Percentiles rank a stretch among this genome's conserved stretches.
phyloP scores from a whole-genome alignment of 768 basidiomycete genomes.

The Termitomyces sp. region DNA sequence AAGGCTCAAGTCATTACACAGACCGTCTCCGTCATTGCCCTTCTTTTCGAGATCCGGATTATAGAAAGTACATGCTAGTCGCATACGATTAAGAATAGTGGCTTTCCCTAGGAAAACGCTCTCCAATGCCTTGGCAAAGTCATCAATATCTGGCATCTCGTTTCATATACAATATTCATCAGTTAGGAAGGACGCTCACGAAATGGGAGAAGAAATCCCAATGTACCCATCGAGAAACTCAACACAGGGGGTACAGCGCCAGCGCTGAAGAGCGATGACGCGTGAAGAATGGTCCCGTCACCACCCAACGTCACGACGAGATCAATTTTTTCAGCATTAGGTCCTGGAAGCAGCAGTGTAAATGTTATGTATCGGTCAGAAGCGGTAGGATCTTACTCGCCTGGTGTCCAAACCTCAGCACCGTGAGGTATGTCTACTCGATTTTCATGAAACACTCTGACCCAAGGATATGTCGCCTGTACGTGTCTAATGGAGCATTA shows the following conservation, averaged over 20 bases:
- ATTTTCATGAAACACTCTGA: conserved; percentile 67
- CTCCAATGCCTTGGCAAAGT: conserved; percentile 77
- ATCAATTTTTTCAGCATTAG: conserved; percentile 65
- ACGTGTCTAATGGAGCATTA: conserved; percentile 47
- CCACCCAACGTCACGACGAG: conserved; percentile 91
- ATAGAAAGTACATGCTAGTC: conserved; percentile 79
- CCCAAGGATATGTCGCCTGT: conserved; percentile 53
- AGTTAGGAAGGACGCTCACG: conserved; percentile 51
- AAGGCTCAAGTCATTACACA: conserved; percentile 16
- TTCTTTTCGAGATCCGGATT: conserved; percentile 58
- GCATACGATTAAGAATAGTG: conserved; percentile 86
- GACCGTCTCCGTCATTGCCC: conserved; percentile 58
- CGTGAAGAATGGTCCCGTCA: conserved; percentile 93
- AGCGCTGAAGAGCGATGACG: conserved; percentile 84
- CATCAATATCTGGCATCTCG: conserved; percentile 71
- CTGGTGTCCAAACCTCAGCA: conserved; percentile 64
- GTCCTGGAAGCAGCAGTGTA: conserved; percentile 28
- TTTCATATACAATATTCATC: conserved; percentile 3
- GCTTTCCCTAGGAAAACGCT: conserved; percentile 79
- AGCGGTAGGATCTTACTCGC: conserved; percentile 30
- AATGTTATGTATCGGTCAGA: not conserved
- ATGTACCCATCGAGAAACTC: conserved; percentile 90
- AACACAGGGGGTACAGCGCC: conserved; percentile 93
- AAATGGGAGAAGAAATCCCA: conserved; percentile 92
- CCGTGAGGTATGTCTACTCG: conserved; percentile 63